Evolutionary conservation across 129 eudicot genomes (phyloP).

Genomic region (Flaveria trinervia): DNA sequence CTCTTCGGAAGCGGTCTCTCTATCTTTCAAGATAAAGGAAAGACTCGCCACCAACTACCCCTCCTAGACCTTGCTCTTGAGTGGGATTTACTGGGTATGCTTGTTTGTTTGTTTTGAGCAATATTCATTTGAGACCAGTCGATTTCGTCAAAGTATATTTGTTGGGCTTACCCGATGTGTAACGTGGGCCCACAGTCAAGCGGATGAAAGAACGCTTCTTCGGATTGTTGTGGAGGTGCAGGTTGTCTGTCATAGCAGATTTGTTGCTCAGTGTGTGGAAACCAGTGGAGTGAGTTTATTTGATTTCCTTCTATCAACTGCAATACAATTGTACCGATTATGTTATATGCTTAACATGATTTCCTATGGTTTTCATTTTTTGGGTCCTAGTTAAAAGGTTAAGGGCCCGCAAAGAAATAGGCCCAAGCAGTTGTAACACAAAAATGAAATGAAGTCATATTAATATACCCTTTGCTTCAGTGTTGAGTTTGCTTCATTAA

Average conservation of each 20-base stretch:
- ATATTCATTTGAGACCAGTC: not conserved
- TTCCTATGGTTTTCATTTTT: not conserved
- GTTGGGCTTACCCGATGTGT: conserved; percentile 73
- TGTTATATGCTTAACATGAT: conserved; percentile 9
- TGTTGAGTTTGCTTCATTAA: conserved; percentile 81
- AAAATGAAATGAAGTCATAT: not conserved
- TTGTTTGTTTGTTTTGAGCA: not conserved
- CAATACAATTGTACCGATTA: conserved; percentile 10
- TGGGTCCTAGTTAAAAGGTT: not conserved
- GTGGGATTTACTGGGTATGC: too few relatives aligned
- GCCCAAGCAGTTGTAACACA: not conserved
- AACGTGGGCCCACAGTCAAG: conserved; percentile 92
- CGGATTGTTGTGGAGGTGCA: conserved; percentile 55
- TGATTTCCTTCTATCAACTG: conserved; percentile 86
- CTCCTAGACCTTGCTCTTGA: too few relatives aligned
- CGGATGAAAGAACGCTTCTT: conserved; percentile 77
- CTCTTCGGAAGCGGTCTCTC: too few relatives aligned
- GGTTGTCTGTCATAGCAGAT: conserved; percentile 66
- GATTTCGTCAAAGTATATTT: not conserved
- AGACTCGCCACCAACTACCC: too few relatives aligned
- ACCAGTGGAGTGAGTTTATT: conserved; percentile 63
- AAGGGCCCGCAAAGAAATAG: not conserved
- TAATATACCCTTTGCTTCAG: conserved; percentile 74
- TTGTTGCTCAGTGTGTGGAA: conserved; percentile 60
- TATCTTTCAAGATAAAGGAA: too few relatives aligned